Base-by-base conservation (phyloP, 371 early-diverging fungal species). In the Mortierella sp. region DNA sequence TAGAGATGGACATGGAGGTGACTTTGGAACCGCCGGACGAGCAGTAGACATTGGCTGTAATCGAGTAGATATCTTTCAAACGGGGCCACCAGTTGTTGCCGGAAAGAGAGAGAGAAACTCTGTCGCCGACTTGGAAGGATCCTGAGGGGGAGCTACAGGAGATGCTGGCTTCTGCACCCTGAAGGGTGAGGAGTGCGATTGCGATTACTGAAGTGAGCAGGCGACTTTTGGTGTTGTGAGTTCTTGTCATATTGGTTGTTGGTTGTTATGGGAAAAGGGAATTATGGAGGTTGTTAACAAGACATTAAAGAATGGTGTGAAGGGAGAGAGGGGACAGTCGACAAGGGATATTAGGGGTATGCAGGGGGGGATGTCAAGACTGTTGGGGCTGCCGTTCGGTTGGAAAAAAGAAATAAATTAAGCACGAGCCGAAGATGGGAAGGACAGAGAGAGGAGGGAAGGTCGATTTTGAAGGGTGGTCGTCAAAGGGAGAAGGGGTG, bases 21-120 rank as follows among this genome's bases (percentile, higher is more conserved):
- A 80, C 54, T 34, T 60, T 57, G 21, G 44, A 54, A 24, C 75
- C 77, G 34, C 72, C 76, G 13, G 80, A 73, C 38, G 77, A 75
- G 60, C 86, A 85, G 54, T 74, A 63, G 68, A 85, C 47, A 38
- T 50, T 82, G 47, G 82, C 82, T 7, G 75, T 75, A 45, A 72
- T 54, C 0, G 77, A 63, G n/a, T 80, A 75, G 19, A 85, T 77
- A 60, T 82, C 80, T 2, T 50, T 8, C 3, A 76, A 74, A 47
- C 63, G 73, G 7, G 84, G 84, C 84, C 81, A 84, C 79, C 73
- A 79, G 19, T 79, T 79, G 44, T 76, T 84, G 42, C 81, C 84
- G 21, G 79, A 48, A n/a, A 78, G 26, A 5, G 65, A 60, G 21
- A 85, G 24, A 3, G 47, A 9, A 58, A 85, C 80, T 19, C 38